Evolutionary conservation across 1,139 yeast species (phyloP).

Genomic region (Kluyveromyces sp.): DNA sequence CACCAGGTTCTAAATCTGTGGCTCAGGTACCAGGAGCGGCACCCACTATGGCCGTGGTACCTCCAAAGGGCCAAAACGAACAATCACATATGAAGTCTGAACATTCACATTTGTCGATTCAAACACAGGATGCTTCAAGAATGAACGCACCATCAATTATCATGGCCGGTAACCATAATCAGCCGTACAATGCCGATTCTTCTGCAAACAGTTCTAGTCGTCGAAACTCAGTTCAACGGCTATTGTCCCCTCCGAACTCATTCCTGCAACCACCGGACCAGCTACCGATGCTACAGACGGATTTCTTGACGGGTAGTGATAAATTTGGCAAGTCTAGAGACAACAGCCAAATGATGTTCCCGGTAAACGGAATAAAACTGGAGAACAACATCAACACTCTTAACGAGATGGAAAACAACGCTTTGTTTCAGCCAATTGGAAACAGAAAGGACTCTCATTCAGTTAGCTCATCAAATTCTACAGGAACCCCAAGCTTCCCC

Average conservation of each 20-base stretch:
- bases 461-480: background rate
- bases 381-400: background rate
- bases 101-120: background rate
- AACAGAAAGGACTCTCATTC: background rate
- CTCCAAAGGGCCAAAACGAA: background rate
- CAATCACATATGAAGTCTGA: background rate
- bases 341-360: background rate
- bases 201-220: background rate
- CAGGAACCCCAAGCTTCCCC: conserved; percentile 1
- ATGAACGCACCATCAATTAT: background rate
- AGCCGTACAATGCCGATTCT: background rate
- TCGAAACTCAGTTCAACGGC: background rate
- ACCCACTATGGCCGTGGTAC: background rate
- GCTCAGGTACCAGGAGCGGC: background rate
- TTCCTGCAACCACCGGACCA: background rate
- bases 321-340: background rate
- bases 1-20: background rate
- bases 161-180: background rate
- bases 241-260: background rate
- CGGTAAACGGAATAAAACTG: background rate
- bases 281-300: background rate
- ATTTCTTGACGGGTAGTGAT: background rate
- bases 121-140: background rate
- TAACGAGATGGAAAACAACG: background rate
- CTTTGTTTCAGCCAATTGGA: background rate